Percentiles rank a stretch among this genome's conserved stretches.
Conservation (phyloP, 2,329 filamentous ascomycete genomes). For the Trichoderma koningii region DNA sequence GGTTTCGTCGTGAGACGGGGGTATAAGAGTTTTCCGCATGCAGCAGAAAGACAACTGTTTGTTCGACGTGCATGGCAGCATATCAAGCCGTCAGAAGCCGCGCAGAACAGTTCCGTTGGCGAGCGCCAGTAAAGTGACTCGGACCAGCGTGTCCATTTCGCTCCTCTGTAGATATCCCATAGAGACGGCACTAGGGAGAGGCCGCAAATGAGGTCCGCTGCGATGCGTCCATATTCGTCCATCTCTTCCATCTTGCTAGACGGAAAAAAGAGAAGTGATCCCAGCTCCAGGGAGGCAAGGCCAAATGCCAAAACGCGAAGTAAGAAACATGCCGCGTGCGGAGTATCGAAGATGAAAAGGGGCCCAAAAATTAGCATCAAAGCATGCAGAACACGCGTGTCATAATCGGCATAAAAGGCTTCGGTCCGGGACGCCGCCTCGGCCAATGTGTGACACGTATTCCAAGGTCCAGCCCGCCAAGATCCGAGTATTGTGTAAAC, state of each 20-base stretch:
- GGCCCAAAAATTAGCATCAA: constrained; percentile 27
- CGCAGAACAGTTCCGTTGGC: neutral
- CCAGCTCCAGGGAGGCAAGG: neutral
- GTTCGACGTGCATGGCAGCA: constrained; percentile 11
- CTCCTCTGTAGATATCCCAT: constrained; percentile 10
- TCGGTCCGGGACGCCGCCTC: constrained; percentile 40
- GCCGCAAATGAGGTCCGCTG: constrained; percentile 13
- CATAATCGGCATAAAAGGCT: constrained; percentile 38
- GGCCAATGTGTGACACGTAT: constrained; percentile 39
- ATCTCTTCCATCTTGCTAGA: neutral
- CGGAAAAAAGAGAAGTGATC: constrained; percentile 8
- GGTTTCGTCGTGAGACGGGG: constrained; percentile 27
- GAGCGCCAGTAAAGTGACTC: neutral
- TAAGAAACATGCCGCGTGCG: constrained; percentile 24
- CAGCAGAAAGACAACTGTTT: constrained; percentile 20
- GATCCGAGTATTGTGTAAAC: constrained; percentile 27
- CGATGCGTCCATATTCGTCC: constrained; percentile 7
- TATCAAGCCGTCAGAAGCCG: constrained; percentile 14
- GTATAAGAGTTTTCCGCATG: constrained; percentile 19
- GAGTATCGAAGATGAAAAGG: constrained; percentile 26
- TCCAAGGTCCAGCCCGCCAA: constrained; percentile 38
- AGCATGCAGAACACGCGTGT: constrained; percentile 36
- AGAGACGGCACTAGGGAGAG: constrained; percentile 12
- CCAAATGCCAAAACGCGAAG: constrained; percentile 20
- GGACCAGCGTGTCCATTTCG: constrained; percentile 5